These are phyloP conservation scores for Lanzia echinophila DNA, from an alignment of 2,329 filamentous ascomycete species.

Conservation along the genomic window DNA sequence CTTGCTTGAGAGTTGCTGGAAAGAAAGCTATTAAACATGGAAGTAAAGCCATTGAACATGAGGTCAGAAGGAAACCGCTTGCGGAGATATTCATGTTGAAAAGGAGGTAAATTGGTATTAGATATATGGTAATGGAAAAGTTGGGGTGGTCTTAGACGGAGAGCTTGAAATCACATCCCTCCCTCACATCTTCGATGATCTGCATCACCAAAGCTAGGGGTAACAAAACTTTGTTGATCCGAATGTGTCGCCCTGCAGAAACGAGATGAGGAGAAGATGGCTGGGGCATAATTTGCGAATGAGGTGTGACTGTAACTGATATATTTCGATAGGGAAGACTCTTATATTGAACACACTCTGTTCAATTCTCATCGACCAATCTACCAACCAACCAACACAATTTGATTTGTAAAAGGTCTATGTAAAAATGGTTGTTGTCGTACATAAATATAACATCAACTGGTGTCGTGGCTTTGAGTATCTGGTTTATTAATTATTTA, in stretches of 20 bases:
- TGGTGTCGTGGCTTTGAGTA: too few species aligned
- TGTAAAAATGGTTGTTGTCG: too few species aligned
- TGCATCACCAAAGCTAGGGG: background rate
- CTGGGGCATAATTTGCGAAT: background rate
- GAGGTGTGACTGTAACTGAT: background rate
- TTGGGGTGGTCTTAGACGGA: background rate
- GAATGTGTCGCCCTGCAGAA: background rate
- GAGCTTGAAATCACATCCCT: background rate
- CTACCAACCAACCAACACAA: too few species aligned
- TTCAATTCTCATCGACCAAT: too few species aligned
- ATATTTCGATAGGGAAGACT: too few species aligned
- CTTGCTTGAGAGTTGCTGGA: background rate
- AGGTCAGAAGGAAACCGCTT: background rate
- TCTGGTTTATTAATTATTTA: too few species aligned
- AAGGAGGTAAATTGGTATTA: background rate
- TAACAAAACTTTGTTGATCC: background rate
- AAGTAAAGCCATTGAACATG: background rate
- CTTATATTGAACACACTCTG: too few species aligned
- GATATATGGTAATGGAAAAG: too few species aligned
- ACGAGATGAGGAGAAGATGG: conserved; percentile 4
- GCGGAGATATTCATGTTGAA: background rate
- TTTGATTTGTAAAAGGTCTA: too few species aligned
- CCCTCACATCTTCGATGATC: background rate
- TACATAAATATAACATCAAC: too few species aligned
- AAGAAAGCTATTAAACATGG: background rate